Conservation (phyloP, 2,329 filamentous ascomycete genomes). For the Colletotrichum liriopes region DNA sequence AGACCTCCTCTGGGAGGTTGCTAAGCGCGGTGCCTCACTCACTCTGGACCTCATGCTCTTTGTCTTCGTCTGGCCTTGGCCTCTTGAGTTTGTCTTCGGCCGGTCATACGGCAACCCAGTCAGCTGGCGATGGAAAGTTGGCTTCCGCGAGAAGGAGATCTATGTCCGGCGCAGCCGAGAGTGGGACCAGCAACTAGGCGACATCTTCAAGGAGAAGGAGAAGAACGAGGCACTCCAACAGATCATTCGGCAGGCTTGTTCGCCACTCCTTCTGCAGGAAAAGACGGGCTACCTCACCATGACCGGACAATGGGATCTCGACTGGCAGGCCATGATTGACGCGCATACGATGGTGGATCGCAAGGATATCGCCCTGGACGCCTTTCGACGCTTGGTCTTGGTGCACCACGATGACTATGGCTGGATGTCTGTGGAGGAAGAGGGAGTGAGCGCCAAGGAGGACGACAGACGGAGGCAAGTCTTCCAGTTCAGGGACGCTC, state of each 20-base stretch:
- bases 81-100: constrained; percentile 79
- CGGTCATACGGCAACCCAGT: constrained; percentile 72
- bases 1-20: constrained; percentile 70
- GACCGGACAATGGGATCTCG: constrained; percentile 88
- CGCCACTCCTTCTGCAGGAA: constrained; percentile 74
- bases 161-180: constrained; percentile 83
- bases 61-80: constrained; percentile 81
- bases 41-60: constrained; percentile 81
- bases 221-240: constrained; percentile 72
- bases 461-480: constrained; percentile 81
- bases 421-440: constrained; percentile 78
- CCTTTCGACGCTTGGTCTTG: constrained; percentile 80
- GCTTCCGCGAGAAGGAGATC: constrained; percentile 85
- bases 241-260: constrained; percentile 78
- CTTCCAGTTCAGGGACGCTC: constrained; percentile 82
- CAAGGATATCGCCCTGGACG: constrained; percentile 72
- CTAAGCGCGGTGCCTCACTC: constrained; percentile 75
- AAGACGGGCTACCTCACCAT: constrained; percentile 94
- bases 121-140: constrained; percentile 80
- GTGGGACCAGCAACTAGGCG: constrained; percentile 76
- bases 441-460: constrained; percentile 64
- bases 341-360: constrained; percentile 80
- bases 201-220: constrained; percentile 67
- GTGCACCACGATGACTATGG: constrained; percentile 78
- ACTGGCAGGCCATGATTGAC: constrained; percentile 85